Evolutionary conservation across 73 alveolate genomes (phyloP).

Genomic region (Tetrahymena borealis): DNA sequence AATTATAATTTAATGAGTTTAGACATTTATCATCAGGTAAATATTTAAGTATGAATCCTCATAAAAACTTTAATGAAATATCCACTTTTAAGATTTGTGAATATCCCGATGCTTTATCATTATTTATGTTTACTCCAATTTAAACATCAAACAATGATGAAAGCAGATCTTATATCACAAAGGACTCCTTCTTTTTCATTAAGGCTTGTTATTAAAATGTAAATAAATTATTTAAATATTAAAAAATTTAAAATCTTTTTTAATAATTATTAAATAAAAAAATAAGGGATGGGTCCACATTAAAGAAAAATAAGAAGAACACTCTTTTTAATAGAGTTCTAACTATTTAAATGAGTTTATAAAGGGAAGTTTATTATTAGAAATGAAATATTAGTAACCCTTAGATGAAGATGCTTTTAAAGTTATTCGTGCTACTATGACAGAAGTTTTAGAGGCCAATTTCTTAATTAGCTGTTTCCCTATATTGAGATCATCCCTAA

Average conservation of each 20-base stretch:
- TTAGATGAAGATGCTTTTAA: constrained; percentile 38
- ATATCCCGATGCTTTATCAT: not conserved
- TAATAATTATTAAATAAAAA: no score
- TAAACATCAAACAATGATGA: not conserved
- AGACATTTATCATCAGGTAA: not conserved
- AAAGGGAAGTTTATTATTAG: not conserved
- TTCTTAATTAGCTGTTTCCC: constrained; percentile 34
- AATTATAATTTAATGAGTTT: no score
- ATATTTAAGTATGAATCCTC: not conserved
- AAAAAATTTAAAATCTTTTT: not conserved
- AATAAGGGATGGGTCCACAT: not conserved
- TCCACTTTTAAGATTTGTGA: not conserved
- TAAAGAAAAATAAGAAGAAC: not conserved
- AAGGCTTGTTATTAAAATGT: not conserved
- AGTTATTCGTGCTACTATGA: constrained; percentile 21
- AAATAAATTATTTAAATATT: not conserved
- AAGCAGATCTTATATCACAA: not conserved
- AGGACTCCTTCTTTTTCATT: not conserved
- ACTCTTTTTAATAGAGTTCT: not conserved
- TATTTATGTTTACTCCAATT: not conserved
- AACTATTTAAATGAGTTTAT: not conserved
- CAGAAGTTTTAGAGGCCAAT: constrained; percentile 35
- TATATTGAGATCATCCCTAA: constrained; percentile 12
- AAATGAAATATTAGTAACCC: not conserved
- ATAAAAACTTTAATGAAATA: not conserved